Base-by-base conservation (phyloP, 306 rosid species). In the Biancaea sappan region DNA sequence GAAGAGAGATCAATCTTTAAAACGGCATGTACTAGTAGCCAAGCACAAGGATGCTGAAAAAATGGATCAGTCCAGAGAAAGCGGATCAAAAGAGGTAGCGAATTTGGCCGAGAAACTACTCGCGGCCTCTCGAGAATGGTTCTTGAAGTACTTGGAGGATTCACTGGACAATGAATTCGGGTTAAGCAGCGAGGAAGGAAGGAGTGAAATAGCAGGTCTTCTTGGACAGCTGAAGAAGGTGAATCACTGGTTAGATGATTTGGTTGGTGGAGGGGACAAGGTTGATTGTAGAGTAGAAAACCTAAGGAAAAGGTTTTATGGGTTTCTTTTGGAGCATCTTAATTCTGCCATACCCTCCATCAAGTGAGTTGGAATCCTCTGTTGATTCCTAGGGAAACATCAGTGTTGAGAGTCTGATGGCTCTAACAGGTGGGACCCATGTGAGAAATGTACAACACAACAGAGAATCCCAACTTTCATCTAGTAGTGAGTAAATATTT, bases 161-260 rank as follows among this genome's bases (percentile, higher is more conserved):
- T 84, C 90, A 0, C 46, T 87, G 3, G 48, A 53, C 7, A 64
- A 41, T 24, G 83, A 76, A 80, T 85, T 85, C 13, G 89, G 84
- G 59, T n/a, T 77, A 63, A 82, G 70, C 26, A 78, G 77, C 68
- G 85, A 57, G 37, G 80, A 74, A 76, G 80, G 53, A 47, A 57
- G 75, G 18, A 19, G 71, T 6, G 90, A 86, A 22, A 63, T 72
- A 28, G 73, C 83, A 11, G 26, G 84, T 74, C 88, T 91, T 71
- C 83, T 88, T 12, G 79, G 89, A 66, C 96, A 87, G 71, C 94
- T 91, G 12, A 87, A 81, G 71, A 79, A 74, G 51, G 97, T 91
- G 25, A 87, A 85, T 77, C 65, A 72, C 26, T 88, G 97, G 97
- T 76, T 91, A 73, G 91, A 88, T n/a, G 74, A 64, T 58, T 58